A percentile compares a stretch with the other conserved stretches of the same genome.
These are phyloP conservation scores for Gyromitra esculenta DNA, from an alignment of 2,329 filamentous ascomycete genomes.

Conservation along the genomic window DNA sequence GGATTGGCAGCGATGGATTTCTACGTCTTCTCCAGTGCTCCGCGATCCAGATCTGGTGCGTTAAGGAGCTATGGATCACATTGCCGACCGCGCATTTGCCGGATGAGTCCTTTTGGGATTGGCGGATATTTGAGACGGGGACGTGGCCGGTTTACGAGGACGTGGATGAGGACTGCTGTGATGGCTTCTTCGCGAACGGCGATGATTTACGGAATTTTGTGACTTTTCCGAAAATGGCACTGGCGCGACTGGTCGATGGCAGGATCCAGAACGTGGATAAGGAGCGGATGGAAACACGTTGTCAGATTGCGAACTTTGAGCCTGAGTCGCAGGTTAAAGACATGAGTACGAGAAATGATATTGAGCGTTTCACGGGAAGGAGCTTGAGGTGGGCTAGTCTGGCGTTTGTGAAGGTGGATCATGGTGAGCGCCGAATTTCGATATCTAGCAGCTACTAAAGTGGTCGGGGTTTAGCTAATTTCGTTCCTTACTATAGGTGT, in stretches of 20 bases:
- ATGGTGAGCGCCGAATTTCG: neutral
- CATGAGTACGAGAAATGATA: neutral
- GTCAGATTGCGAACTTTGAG: slow-evolving; percentile 25
- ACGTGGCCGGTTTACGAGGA: slow-evolving; percentile 23
- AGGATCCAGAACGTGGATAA: slow-evolving; percentile 20
- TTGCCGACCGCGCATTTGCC: neutral
- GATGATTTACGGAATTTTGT: neutral
- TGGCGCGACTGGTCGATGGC: slow-evolving; percentile 15
- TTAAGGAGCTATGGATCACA: slow-evolving; percentile 9
- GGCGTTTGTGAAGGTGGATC: neutral
- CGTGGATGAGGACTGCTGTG: neutral
- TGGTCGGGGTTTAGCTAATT: neutral
- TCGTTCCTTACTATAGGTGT: neutral
- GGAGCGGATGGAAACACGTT: slow-evolving; percentile 13
- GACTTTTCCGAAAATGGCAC: slow-evolving; percentile 14
- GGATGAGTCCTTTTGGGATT: slow-evolving; percentile 31
- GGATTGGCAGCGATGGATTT: slow-evolving; percentile 32
- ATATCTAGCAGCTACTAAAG: neutral
- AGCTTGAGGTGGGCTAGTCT: slow-evolving; percentile 34
- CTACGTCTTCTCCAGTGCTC: slow-evolving; percentile 28
- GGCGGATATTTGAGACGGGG: slow-evolving; percentile 23
- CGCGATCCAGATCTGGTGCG: slow-evolving; percentile 8
- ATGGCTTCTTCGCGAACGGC: neutral
- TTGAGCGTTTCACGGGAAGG: slow-evolving; percentile 30
- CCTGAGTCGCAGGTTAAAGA: neutral